Evolutionary conservation across 2,329 filamentous ascomycete genomes (phyloP).

Genomic region (Myotisia sp.): DNA sequence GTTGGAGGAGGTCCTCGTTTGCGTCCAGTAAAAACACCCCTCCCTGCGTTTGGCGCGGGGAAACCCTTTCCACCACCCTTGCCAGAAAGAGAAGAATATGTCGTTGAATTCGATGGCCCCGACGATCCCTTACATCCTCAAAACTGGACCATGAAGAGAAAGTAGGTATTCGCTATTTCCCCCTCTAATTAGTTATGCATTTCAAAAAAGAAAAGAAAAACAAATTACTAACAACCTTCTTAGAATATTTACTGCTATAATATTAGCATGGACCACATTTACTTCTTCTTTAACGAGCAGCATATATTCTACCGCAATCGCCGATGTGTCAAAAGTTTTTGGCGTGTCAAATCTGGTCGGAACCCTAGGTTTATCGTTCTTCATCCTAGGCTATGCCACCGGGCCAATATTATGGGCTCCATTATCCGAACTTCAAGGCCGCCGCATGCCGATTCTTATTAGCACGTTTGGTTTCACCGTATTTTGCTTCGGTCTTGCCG

Average conservation of each 20-base stretch:
- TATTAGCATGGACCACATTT: conserved; percentile 37
- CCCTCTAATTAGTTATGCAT: too few species aligned
- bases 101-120: conserved; percentile 63
- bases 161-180: conserved; percentile 36
- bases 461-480: conserved; percentile 38
- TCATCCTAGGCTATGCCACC: conserved; percentile 36
- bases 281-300: conserved; percentile 43
- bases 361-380: conserved; percentile 28
- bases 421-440: conserved; percentile 37
- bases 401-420: conserved; percentile 40
- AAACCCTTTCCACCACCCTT: conserved; percentile 44
- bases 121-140: conserved; percentile 74
- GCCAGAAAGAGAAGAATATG: conserved; percentile 45
- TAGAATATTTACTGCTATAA: conserved; percentile 12
- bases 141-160: conserved; percentile 72
- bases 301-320: conserved; percentile 57
- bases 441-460: conserved; percentile 35
- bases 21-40: conserved; percentile 19
- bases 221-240: not conserved
- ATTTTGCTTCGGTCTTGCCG: conserved; percentile 37
- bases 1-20: conserved; percentile 25
- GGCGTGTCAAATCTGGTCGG: conserved; percentile 36
- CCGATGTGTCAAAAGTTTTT: conserved; percentile 43
- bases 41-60: conserved; percentile 37
- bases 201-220: too few species aligned